A percentile compares a stretch with the other conserved stretches of the same genome.
phyloP scores from a whole-genome alignment of 192 early-diverging fungal genomes.

The Entomortierella beljakovae region DNA sequence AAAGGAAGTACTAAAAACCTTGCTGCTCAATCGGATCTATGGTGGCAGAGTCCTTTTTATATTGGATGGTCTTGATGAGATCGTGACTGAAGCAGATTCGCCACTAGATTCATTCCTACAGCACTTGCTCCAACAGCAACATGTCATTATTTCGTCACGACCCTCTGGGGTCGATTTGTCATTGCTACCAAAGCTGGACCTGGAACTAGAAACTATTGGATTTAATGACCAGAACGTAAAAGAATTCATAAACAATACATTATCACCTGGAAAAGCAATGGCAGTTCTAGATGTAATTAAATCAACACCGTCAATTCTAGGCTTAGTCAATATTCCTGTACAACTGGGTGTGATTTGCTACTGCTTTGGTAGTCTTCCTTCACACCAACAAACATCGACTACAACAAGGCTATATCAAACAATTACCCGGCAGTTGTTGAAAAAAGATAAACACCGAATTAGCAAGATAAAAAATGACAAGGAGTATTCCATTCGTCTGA shows the following conservation, averaged over 20 bases:
- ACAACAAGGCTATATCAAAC: constrained; percentile 15
- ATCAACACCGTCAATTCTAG: constrained; percentile 13
- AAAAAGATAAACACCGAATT: constrained; percentile 16
- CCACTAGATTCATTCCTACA: not conserved
- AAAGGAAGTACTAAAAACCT: not conserved
- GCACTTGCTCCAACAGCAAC: constrained; percentile 1
- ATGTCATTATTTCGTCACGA: constrained; percentile 14
- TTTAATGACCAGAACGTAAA: constrained; percentile 15
- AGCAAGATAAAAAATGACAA: not conserved
- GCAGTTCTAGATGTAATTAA: constrained; percentile 20
- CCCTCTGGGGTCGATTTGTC: constrained; percentile 8
- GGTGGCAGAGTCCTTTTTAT: constrained; percentile 18
- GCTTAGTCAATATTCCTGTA: constrained; percentile 27
- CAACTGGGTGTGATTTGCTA: constrained; percentile 31
- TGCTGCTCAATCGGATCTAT: not conserved
- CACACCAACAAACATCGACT: not conserved
- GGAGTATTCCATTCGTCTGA: no score
- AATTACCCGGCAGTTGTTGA: constrained; percentile 12
- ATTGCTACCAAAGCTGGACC: constrained; percentile 1
- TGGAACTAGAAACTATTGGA: constrained; percentile 23
- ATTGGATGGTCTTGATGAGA: no score
- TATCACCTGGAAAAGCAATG: not conserved
- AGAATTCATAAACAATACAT: constrained; percentile 2
- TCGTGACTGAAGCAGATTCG: not conserved
- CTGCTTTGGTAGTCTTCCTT: constrained; percentile 15